phyloP scores from a whole-genome alignment of 2,329 filamentous ascomycete genomes.

The Sporothrix protearum region DNA sequence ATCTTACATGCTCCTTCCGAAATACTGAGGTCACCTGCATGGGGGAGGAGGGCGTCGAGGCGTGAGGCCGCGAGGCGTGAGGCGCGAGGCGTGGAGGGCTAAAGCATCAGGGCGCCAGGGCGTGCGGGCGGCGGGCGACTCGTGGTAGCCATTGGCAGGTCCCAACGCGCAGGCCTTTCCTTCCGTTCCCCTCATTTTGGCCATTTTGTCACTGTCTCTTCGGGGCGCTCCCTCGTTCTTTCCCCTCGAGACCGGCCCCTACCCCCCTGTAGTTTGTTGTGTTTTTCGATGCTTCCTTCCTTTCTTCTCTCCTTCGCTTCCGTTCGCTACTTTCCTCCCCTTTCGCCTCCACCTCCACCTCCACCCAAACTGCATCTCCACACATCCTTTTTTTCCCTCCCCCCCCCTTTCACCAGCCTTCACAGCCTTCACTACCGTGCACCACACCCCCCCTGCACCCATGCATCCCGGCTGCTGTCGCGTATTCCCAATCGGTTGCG shows the following conservation, averaged over 20 bases:
- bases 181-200: slow-evolving; percentile 1
- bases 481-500: slow-evolving; percentile 15
- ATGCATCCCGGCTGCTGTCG: neutral
- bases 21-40: slow-evolving; percentile 19
- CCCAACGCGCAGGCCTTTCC: slow-evolving; percentile 14
- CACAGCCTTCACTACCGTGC: neutral
- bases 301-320: slow-evolving; percentile 8
- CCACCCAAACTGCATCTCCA: slow-evolving; percentile 9
- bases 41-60: neutral
- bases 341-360: slow-evolving; percentile 15
- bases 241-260: neutral
- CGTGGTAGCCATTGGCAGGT: slow-evolving; percentile 14
- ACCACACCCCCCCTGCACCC: slow-evolving; percentile 1
- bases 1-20: slow-evolving; percentile 10
- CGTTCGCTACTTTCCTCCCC: neutral
- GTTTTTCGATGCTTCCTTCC: neutral
- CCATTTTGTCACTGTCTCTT: neutral
- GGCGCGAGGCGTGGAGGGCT: neutral
- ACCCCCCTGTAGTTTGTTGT: neutral
- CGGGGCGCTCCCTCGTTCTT: neutral
- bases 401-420: neutral
- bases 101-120: neutral
- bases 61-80: no score
- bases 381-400: neutral
- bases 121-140: neutral